Percentiles rank a stretch among this genome's conserved stretches.
Conservation (phyloP, 768 basidiomycete genomes). For the Agrocybe chaxingu region DNA sequence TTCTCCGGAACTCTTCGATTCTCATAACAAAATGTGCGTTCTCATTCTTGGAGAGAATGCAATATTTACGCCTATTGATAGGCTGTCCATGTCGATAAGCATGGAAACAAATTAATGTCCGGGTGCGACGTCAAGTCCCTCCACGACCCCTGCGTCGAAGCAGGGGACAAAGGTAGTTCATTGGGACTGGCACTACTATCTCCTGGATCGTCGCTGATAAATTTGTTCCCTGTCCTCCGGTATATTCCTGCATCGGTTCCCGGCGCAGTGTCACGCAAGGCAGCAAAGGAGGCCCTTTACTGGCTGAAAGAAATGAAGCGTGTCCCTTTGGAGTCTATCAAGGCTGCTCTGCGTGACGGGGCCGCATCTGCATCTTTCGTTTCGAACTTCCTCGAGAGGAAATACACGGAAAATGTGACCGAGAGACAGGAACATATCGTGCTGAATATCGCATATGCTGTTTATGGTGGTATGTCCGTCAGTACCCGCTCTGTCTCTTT, state of each 20-base stretch:
- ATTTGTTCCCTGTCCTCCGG: slow-evolving; percentile 10
- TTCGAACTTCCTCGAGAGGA: slow-evolving; percentile 2
- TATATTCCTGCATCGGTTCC: slow-evolving; percentile 14
- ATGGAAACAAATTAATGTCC: slow-evolving; percentile 11
- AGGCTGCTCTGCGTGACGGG: background rate
- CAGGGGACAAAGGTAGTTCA: slow-evolving; percentile 1
- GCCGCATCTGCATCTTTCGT: too few relatives aligned
- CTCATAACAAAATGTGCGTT: slow-evolving; percentile 14
- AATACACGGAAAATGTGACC: slow-evolving; percentile 20
- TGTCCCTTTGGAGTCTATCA: slow-evolving; percentile 3
- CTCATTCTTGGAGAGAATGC: background rate
- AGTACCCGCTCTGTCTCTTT: too few relatives aligned
- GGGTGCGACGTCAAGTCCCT: slow-evolving; percentile 12
- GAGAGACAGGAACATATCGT: too few relatives aligned
- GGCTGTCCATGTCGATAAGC: slow-evolving; percentile 13
- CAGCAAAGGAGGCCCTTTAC: background rate
- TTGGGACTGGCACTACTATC: slow-evolving; percentile 4
- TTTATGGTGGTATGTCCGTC: too few relatives aligned
- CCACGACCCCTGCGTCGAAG: slow-evolving; percentile 9
- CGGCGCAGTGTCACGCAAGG: slow-evolving; percentile 4
- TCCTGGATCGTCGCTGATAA: slow-evolving; percentile 7
- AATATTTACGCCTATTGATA: background rate
- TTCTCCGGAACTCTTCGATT: slow-evolving; percentile 7
- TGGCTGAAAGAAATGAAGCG: slow-evolving; percentile 1
- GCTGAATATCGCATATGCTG: too few relatives aligned